Conservation (phyloP, 345 rosid species). For the Chamaenerion angustifolium region DNA sequence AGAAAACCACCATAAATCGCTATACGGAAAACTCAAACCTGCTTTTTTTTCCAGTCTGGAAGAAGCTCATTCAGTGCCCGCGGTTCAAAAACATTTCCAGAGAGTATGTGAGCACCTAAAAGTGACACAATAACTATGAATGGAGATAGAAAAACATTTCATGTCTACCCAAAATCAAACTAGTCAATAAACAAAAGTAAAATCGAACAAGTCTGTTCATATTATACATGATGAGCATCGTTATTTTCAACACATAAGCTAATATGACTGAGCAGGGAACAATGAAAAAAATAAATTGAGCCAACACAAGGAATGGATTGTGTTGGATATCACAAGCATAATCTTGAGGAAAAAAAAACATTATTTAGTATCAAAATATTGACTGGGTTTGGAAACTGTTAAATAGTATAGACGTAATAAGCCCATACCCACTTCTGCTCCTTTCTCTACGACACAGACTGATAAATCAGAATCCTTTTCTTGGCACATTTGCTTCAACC, state of each 20-base stretch:
- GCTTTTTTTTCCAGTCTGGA: conserved; percentile 83
- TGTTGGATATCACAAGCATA: no score
- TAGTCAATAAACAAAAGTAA: no score
- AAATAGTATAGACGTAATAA: neutral
- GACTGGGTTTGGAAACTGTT: neutral
- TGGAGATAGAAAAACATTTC: no score
- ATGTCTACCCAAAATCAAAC: no score
- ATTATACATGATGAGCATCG: no score
- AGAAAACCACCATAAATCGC: neutral
- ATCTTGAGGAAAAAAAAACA: no score
- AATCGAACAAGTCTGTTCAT: no score
- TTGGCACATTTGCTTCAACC: conserved; percentile 66
- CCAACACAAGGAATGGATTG: no score
- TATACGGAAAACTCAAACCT: conserved; percentile 23
- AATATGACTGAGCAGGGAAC: no score
- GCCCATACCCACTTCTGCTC: conserved; percentile 69
- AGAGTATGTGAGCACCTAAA: conserved; percentile 74
- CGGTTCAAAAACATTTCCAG: conserved; percentile 89
- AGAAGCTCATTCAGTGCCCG: conserved; percentile 77
- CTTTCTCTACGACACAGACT: conserved; percentile 93
- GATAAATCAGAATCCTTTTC: conserved; percentile 72
- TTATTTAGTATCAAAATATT: no score
- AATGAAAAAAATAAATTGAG: no score
- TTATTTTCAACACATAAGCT: no score
- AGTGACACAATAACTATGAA: conserved; percentile 7